Conservation (phyloP, 2,329 filamentous ascomycete genomes). For the Cucurbitaria berberidis region DNA sequence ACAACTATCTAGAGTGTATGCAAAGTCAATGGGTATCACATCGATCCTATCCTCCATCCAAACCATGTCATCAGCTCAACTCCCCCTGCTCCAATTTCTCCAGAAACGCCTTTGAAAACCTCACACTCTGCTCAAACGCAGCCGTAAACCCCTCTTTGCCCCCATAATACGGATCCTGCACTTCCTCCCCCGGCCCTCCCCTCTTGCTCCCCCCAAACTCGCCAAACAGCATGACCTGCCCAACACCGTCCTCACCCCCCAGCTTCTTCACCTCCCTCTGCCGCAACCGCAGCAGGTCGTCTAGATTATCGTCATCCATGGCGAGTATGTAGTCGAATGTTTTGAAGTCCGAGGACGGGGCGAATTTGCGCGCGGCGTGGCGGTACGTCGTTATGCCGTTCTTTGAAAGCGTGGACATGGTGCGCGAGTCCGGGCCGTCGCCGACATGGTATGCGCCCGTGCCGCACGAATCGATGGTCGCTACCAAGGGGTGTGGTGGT, state of each 20-base stretch:
- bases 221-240: slow-evolving; percentile 79
- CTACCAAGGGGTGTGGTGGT: slow-evolving; percentile 59
- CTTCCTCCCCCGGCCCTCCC: slow-evolving; percentile 66
- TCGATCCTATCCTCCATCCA: neutral
- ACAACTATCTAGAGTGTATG: neutral
- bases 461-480: slow-evolving; percentile 82
- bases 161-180: slow-evolving; percentile 93
- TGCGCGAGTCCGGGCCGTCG: slow-evolving; percentile 78
- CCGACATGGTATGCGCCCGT: slow-evolving; percentile 87
- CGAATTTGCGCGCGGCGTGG: slow-evolving; percentile 77
- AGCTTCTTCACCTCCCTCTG: slow-evolving; percentile 56
- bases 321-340: slow-evolving; percentile 92
- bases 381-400: slow-evolving; percentile 79
- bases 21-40: neutral
- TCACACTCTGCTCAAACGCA: slow-evolving; percentile 82
- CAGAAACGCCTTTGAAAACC: slow-evolving; percentile 80
- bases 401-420: slow-evolving; percentile 75
- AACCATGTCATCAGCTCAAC: slow-evolving; percentile 22
- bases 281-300: slow-evolving; percentile 68
- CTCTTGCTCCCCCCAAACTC: slow-evolving; percentile 68
- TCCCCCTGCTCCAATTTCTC: slow-evolving; percentile 59
- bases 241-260: slow-evolving; percentile 48
- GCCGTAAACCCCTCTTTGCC: slow-evolving; percentile 72
- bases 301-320: slow-evolving; percentile 87
- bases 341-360: slow-evolving; percentile 72